Percentiles rank a stretch among this genome's conserved stretches.
Conservation (phyloP, 208 protist species). For the Acanthamoeba sp. region DNA sequence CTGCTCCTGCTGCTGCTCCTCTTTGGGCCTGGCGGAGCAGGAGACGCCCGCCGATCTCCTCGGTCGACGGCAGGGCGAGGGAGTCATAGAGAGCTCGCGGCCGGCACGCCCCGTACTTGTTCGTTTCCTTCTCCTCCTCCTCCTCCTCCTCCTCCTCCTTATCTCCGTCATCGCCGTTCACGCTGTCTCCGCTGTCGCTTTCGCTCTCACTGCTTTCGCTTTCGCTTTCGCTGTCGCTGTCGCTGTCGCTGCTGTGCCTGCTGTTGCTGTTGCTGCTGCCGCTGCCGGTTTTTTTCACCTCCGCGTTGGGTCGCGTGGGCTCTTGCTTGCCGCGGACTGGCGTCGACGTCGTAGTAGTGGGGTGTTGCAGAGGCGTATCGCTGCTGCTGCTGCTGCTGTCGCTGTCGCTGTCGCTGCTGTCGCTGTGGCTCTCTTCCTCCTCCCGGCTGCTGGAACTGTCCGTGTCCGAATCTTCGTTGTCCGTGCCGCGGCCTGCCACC, state of each 20-base stretch:
- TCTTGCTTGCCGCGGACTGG: background rate
- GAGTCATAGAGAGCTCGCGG: background rate
- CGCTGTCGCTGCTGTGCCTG: background rate
- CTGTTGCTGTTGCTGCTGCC: background rate
- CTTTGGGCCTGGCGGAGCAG: no score
- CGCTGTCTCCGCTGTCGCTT: background rate
- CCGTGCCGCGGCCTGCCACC: no score
- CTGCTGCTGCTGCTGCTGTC: background rate
- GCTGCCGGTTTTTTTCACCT: background rate
- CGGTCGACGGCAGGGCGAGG: background rate
- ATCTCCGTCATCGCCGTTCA: no score
- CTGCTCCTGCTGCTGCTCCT: no score
- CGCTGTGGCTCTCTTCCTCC: background rate
- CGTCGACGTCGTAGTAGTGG: background rate
- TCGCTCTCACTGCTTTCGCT: background rate
- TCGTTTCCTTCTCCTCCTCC: background rate
- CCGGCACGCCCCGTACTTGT: background rate
- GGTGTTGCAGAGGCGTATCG: background rate
- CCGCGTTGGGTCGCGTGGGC: background rate
- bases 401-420: conserved; percentile 7
- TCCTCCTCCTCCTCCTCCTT: background rate
- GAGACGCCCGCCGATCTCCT: no score
- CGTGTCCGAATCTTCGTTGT: background rate
- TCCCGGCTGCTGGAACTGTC: background rate
- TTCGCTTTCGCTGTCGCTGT: background rate